phyloP scores from a whole-genome alignment of 1,284 basidiomycete species.

The Retiboletus flavoniger region DNA sequence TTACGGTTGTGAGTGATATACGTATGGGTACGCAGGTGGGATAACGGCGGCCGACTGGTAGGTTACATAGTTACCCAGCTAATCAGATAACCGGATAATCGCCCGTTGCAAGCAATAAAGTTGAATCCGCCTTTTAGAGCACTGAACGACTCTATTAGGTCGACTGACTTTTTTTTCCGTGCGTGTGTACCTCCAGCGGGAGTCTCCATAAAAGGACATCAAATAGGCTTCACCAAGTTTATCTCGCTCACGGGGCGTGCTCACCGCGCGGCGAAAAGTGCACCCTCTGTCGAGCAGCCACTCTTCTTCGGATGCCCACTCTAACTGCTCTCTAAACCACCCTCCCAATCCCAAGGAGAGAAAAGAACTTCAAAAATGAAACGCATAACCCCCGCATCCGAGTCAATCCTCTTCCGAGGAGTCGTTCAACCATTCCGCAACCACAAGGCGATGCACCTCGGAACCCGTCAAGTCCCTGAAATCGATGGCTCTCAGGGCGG shows the following conservation, averaged over 20 bases:
- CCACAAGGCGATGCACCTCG: constrained; percentile 6
- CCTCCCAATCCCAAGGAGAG: background rate
- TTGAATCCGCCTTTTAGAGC: too few relatives aligned
- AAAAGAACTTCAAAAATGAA: background rate
- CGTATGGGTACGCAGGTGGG: too few relatives aligned
- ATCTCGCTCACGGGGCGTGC: constrained; percentile 6
- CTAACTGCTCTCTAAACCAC: background rate
- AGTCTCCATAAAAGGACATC: constrained; percentile 15
- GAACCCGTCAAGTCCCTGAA: constrained; percentile 39
- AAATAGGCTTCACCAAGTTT: background rate
- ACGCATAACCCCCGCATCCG: background rate
- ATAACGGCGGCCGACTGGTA: too few relatives aligned
- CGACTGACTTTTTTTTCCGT: too few relatives aligned
- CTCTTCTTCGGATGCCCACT: constrained; percentile 3
- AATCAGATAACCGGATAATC: too few relatives aligned
- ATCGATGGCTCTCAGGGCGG: constrained; percentile 48
- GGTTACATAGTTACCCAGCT: too few relatives aligned
- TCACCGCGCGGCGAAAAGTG: background rate
- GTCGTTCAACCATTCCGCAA: background rate
- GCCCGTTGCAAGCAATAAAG: too few relatives aligned
- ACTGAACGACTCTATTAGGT: too few relatives aligned
- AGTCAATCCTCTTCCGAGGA: background rate
- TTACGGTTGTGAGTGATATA: too few relatives aligned
- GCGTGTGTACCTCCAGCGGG: background rate
- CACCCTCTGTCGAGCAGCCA: background rate